Evolutionary conservation across 2,329 filamentous ascomycete genomes (phyloP).

Genomic region (Moelleriella libera): DNA sequence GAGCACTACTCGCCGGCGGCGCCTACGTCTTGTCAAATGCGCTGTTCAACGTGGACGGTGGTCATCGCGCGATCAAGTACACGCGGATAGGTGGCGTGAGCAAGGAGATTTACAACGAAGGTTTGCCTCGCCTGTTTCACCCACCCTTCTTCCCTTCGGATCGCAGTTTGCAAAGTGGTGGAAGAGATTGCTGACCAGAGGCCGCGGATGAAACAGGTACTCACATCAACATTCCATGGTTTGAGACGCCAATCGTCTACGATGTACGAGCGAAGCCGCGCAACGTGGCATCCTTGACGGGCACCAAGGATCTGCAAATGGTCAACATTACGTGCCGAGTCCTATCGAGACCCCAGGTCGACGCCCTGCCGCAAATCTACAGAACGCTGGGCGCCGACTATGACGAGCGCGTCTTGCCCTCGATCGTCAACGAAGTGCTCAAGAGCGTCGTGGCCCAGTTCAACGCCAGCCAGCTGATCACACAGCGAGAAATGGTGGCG

Average conservation of each 20-base stretch:
- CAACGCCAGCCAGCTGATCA: conserved; percentile 96
- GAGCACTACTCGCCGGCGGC: conserved; percentile 32
- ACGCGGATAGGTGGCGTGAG: conserved; percentile 81
- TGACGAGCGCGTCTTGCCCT: conserved; percentile 90
- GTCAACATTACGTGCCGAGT: conserved; percentile 99
- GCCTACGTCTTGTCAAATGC: conserved; percentile 42
- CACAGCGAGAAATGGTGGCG: conserved; percentile 94
- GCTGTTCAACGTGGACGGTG: conserved; percentile 82
- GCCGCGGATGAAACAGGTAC: conserved; percentile 46
- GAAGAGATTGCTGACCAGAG: background rate
- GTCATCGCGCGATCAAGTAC: conserved; percentile 98
- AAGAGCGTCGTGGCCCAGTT: conserved; percentile 99
- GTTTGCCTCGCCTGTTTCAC: conserved; percentile 27
- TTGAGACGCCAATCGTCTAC: conserved; percentile 93
- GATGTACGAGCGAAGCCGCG: conserved; percentile 96
- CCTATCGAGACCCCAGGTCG: conserved; percentile 76
- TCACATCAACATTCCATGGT: conserved; percentile 88
- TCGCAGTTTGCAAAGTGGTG: background rate
- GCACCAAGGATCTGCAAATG: conserved; percentile 99
- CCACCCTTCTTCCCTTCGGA: background rate
- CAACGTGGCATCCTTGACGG: conserved; percentile 91
- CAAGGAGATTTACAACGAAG: conserved; percentile 94
- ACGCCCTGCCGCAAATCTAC: conserved; percentile 91
- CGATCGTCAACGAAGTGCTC: conserved; percentile 95
- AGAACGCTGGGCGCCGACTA: conserved; percentile 90